Percentiles rank a stretch among this genome's conserved stretches.
Conservation (phyloP, 2,329 filamentous ascomycete species). For the Akanthomyces uredinophilus region DNA sequence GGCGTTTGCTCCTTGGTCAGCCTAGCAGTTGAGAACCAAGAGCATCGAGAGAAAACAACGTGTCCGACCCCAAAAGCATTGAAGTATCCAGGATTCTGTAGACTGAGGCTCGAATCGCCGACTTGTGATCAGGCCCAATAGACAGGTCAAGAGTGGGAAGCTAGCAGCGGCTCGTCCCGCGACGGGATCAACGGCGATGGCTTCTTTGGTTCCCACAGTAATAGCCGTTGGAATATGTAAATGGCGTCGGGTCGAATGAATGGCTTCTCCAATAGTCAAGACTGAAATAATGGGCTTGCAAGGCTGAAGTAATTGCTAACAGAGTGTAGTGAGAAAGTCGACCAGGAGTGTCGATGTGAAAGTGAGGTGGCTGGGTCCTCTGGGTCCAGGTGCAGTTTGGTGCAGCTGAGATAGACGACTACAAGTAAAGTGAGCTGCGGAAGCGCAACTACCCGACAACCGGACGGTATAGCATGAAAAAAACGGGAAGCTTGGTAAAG, state of each 20-base stretch:
- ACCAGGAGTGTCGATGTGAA: conserved; percentile 7
- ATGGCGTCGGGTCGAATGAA: background rate
- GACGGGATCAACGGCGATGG: conserved; percentile 1
- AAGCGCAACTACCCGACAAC: background rate
- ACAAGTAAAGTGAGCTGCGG: conserved; percentile 4
- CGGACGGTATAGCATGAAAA: background rate
- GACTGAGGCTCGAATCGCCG: background rate
- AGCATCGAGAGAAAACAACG: background rate
- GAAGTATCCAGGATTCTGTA: background rate
- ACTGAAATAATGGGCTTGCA: background rate
- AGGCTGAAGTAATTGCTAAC: background rate
- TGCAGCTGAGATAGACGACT: conserved; percentile 10
- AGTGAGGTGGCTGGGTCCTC: conserved; percentile 16
- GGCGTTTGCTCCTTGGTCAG: background rate
- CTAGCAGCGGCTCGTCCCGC: conserved; percentile 14
- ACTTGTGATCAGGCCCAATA: background rate
- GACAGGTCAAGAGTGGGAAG: background rate
- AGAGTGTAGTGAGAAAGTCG: background rate
- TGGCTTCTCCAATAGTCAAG: background rate
- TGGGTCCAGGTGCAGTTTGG: conserved; percentile 3
- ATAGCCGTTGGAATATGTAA: background rate
- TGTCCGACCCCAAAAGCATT: background rate
- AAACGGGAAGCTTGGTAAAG: background rate
- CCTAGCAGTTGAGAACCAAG: background rate
- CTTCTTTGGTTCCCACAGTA: background rate